phyloP scores from a whole-genome alignment of 768 basidiomycete genomes.

The Termitomyces sp. region DNA sequence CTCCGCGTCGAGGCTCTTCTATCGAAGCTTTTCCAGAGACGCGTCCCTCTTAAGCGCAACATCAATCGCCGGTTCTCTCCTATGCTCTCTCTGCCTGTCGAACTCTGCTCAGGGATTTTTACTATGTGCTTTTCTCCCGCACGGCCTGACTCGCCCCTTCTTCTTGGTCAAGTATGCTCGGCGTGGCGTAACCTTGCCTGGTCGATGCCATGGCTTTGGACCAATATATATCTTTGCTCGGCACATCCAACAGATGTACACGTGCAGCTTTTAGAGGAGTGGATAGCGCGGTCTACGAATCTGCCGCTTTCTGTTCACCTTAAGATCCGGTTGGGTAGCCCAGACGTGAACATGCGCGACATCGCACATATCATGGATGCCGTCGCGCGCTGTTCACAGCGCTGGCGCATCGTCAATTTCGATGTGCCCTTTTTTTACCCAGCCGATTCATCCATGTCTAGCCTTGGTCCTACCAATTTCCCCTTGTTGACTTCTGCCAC shows the following conservation, averaged over 20 bases:
- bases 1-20: constrained; percentile 7
- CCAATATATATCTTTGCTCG: constrained; percentile 17
- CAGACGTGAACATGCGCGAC: constrained; percentile 2
- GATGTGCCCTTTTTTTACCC: constrained; percentile 16
- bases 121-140: constrained; percentile 9
- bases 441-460: constrained; percentile 7
- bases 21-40: constrained; percentile 9
- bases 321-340: background rate
- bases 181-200: constrained; percentile 26
- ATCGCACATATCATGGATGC: constrained; percentile 14
- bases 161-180: constrained; percentile 22
- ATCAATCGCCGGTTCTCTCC: constrained; percentile 13
- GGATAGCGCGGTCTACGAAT: constrained; percentile 23
- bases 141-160: constrained; percentile 13
- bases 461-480: constrained; percentile 6
- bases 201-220: constrained; percentile 27
- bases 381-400: constrained; percentile 11
- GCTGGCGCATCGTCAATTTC: constrained; percentile 13
- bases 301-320: constrained; percentile 15
- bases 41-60: constrained; percentile 15
- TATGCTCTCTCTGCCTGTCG: constrained; percentile 16
- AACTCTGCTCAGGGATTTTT: constrained; percentile 19
- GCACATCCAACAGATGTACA: constrained; percentile 14
- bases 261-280: constrained; percentile 20
- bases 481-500: constrained; percentile 11